Base-by-base conservation (phyloP, 495 filamentous ascomycete genomes). In the Neurospora sp. region DNA sequence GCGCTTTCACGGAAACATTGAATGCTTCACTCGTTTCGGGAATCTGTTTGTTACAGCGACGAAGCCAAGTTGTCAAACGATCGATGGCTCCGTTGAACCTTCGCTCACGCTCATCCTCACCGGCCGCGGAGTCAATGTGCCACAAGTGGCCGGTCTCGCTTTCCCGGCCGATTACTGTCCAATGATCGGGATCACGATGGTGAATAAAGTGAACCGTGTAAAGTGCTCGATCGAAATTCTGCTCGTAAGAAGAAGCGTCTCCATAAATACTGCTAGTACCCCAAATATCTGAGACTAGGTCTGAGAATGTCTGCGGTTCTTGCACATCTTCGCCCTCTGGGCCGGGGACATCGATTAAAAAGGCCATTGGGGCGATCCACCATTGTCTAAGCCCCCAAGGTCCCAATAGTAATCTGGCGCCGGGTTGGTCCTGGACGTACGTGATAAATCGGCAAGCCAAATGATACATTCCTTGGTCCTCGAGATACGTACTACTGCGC, bases 141-240 rank as follows among this genome's bases (percentile, higher is more conserved):
- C 70, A 74, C 59, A 41, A 38, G 37, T 69, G 12, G 3, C 73
- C 73, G 10, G 61, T 74, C 2, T 27, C 68, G 8, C 10, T 17
- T 27, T 69, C 59, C 41, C 69, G 69, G 17, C 72, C 35, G 3
- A 74, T 22, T 1, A 74, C 14, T 14, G 73, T 53, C 70, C 70
- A 74, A 59, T 74, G 73, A 2, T 1, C 4, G 3, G 14, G 3
- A 0, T 1, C 14, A 8, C 20, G 10, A 37, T 65, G 27, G 20
- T 72, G 8, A 6, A 72, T 37, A 12, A 72, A 37, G 20, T 74
- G 73, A 22, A 74, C 22, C 0, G 73, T 72, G 61, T 72, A 69
- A 10, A 12, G 44, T 31, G 73, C 73, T 4, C 41, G 9, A 14
- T n/a, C n/a, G 22, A 71, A 70, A 27, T 41, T 4, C 27, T 6